Percentiles rank a stretch among this genome's conserved stretches.
phyloP scores from a whole-genome alignment of 768 basidiomycete genomes.

The Xerocomus potaroensis region DNA sequence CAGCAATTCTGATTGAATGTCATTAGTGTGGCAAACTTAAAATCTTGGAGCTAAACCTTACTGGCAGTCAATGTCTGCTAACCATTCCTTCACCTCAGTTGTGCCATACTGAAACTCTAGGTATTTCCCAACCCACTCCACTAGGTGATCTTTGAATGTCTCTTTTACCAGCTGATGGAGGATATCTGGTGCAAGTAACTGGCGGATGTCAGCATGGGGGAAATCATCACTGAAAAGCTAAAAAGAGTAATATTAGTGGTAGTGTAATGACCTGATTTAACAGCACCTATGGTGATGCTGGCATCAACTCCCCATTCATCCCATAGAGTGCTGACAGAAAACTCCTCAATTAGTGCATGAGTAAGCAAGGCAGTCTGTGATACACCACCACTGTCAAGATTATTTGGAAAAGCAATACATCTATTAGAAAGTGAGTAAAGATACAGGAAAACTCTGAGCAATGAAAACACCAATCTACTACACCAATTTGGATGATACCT shows the following conservation, averaged over 20 bases:
- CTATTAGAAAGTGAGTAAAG: neutral
- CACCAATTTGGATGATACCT: conserved; percentile 21
- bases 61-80: conserved; percentile 32
- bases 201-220: conserved; percentile 31
- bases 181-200: conserved; percentile 6
- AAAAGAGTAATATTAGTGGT: too few species aligned
- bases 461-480: neutral
- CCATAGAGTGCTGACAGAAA: too few species aligned
- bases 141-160: neutral
- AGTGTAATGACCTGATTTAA: too few species aligned
- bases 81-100: conserved; percentile 8
- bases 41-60: too few species aligned
- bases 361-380: too few species aligned
- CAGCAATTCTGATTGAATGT: conserved; percentile 33
- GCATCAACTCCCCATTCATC: too few species aligned
- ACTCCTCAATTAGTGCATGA: too few species aligned
- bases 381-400: neutral
- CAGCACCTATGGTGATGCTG: too few species aligned
- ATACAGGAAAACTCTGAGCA: too few species aligned
- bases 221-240: conserved; percentile 32
- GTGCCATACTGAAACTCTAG: neutral
- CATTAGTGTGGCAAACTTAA: too few species aligned
- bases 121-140: neutral
- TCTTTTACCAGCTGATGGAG: conserved; percentile 3
- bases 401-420: neutral